phyloP scores from a whole-genome alignment of 306 rosid species.

The Medicago arabica region DNA sequence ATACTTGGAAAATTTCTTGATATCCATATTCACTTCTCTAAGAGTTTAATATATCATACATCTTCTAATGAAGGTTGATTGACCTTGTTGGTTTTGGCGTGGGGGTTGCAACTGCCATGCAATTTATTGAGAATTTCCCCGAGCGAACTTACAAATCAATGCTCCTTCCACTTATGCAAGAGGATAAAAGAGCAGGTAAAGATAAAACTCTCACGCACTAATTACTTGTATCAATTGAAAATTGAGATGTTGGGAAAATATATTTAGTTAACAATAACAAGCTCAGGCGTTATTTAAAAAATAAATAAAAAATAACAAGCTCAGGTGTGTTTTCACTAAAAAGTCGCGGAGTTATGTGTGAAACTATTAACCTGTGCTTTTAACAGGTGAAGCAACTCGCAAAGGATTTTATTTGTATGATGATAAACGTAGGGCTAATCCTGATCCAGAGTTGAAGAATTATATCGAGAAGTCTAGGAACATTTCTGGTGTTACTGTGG shows the following conservation, averaged over 20 bases:
- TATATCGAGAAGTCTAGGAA: slow-evolving; percentile 85
- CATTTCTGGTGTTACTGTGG: slow-evolving; percentile 69
- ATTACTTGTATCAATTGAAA: slow-evolving; percentile 3
- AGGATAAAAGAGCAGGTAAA: slow-evolving; percentile 84
- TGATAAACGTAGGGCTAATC: slow-evolving; percentile 74
- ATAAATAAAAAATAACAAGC: background rate
- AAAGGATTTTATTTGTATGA: slow-evolving; percentile 86
- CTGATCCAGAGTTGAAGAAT: slow-evolving; percentile 84
- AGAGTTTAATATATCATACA: slow-evolving; percentile 35
- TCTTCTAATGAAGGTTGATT: slow-evolving; percentile 61
- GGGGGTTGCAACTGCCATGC: slow-evolving; percentile 73
- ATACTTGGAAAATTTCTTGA: slow-evolving; percentile 18
- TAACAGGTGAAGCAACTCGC: slow-evolving; percentile 73
- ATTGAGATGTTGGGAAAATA: slow-evolving; percentile 29
- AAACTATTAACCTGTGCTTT: background rate
- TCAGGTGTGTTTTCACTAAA: slow-evolving; percentile 1
- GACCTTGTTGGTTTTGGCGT: slow-evolving; percentile 97
- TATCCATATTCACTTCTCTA: slow-evolving; percentile 23
- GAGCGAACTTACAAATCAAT: slow-evolving; percentile 82
- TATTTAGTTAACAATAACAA: slow-evolving; percentile 6
- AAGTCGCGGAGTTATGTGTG: slow-evolving; percentile 1
- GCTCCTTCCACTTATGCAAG: slow-evolving; percentile 87
- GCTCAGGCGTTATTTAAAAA: background rate
- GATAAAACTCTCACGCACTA: slow-evolving; percentile 6
- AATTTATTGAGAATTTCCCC: slow-evolving; percentile 70